A percentile compares a stretch with the other conserved stretches of the same genome.
Evolutionary conservation across 176 grass and related monocot genomes (phyloP).

Genomic region (Rhynchospora tenuis): DNA sequence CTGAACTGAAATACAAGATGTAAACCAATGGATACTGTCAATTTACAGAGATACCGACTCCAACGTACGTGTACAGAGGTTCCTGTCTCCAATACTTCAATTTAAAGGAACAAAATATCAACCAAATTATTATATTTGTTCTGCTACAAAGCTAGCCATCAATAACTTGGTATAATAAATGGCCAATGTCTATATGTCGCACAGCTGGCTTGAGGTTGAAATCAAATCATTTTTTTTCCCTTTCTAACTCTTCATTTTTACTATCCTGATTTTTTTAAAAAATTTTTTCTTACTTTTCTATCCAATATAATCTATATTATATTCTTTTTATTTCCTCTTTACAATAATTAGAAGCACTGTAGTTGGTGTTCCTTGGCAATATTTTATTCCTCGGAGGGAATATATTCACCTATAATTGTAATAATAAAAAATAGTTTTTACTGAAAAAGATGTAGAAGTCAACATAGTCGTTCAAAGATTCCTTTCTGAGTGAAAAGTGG

Average conservation of each 20-base stretch:
- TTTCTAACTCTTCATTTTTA: too few species aligned
- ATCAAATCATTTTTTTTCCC: too few species aligned
- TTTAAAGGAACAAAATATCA: background rate
- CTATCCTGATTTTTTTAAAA: too few species aligned
- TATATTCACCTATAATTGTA: background rate
- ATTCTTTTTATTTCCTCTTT: too few species aligned
- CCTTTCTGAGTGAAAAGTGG: background rate
- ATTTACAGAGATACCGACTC: background rate
- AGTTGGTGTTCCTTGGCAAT: background rate
- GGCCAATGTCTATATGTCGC: too few species aligned
- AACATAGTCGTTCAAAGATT: background rate
- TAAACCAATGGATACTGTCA: background rate
- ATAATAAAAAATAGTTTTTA: background rate
- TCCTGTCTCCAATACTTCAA: slow-evolving; percentile 4
- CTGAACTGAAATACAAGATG: background rate
- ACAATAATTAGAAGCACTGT: too few species aligned
- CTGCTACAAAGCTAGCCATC: background rate
- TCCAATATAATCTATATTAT: too few species aligned
- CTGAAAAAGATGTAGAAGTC: background rate
- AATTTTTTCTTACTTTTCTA: too few species aligned
- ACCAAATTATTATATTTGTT: background rate
- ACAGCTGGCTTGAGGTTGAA: too few species aligned
- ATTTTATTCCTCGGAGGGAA: background rate
- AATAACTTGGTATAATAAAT: background rate
- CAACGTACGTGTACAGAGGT: background rate